These are phyloP conservation scores for Huiozyma naganishii DNA, from an alignment of 805 yeast species.

Conservation along the genomic window DNA sequence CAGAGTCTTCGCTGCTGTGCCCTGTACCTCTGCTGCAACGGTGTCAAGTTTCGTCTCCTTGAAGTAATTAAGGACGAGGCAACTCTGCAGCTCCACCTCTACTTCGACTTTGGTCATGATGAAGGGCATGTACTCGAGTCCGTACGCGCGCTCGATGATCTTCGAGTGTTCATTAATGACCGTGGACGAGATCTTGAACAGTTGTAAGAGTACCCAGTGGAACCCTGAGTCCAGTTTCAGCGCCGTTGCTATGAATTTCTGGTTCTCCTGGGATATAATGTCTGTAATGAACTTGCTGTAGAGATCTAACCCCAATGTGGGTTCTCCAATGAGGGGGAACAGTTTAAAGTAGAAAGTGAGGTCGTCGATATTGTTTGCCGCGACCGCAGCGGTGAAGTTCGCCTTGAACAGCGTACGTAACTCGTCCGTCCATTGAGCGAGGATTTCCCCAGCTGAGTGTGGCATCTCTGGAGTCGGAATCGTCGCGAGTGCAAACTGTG, in stretches of 20 bases:
- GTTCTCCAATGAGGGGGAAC: slow-evolving; percentile 76
- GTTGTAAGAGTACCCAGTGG: slow-evolving; percentile 39
- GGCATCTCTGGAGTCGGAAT: slow-evolving; percentile 85
- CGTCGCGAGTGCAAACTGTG: slow-evolving; percentile 64
- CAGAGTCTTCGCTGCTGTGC: slow-evolving; percentile 27
- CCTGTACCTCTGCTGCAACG: slow-evolving; percentile 69
- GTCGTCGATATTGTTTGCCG: slow-evolving; percentile 49
- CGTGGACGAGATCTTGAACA: slow-evolving; percentile 75
- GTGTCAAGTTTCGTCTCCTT: slow-evolving; percentile 1
- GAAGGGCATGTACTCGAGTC: slow-evolving; percentile 44
- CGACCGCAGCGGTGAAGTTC: slow-evolving; percentile 65
- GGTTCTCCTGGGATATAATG: slow-evolving; percentile 69
- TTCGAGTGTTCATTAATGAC: slow-evolving; percentile 81
- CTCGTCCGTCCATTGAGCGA: slow-evolving; percentile 48
- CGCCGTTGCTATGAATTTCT: slow-evolving; percentile 50
- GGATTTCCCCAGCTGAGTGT: slow-evolving; percentile 52
- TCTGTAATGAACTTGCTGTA: slow-evolving; percentile 82
- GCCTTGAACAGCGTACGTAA: slow-evolving; percentile 46
- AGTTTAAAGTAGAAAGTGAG: slow-evolving; percentile 73
- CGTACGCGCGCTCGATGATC: slow-evolving; percentile 66
- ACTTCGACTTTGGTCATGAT: slow-evolving; percentile 68
- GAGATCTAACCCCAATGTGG: slow-evolving; percentile 59
- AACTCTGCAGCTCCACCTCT: slow-evolving; percentile 90
- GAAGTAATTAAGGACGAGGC: slow-evolving; percentile 44
- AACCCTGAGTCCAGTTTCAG: slow-evolving; percentile 21